Conservation (phyloP, 2,329 filamentous ascomycete species). For the Cladosporium sphaerospermum region DNA sequence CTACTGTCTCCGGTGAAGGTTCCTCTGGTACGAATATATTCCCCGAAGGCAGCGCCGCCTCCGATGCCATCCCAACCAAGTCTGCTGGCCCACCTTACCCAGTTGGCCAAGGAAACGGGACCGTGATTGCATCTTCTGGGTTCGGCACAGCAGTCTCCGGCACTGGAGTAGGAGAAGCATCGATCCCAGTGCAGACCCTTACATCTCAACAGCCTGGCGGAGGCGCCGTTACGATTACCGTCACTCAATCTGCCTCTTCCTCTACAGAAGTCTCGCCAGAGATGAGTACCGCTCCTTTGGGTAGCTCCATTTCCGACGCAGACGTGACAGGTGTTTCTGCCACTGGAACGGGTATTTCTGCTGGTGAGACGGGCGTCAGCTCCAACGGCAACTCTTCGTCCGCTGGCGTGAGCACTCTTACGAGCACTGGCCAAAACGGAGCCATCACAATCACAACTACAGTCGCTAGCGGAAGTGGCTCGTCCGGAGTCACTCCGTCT, state of each 20-base stretch:
- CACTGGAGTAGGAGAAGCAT: not conserved
- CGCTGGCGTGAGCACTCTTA: not conserved
- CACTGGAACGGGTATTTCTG: not conserved
- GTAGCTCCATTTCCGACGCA: not conserved
- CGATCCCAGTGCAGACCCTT: not conserved
- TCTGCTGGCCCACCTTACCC: constrained; percentile 2
- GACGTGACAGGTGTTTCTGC: not conserved
- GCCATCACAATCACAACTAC: not conserved
- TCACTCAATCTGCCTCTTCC: not conserved
- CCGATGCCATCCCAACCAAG: not conserved
- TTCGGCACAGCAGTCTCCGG: not conserved
- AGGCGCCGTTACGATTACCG: not conserved
- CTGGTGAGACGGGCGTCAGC: not conserved
- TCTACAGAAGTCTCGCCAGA: not conserved
- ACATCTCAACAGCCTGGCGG: not conserved
- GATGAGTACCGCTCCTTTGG: not conserved
- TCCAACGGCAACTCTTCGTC: not conserved
- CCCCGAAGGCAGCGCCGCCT: not conserved
- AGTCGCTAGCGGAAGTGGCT: too few relatives aligned
- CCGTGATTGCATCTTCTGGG: constrained; percentile 3
- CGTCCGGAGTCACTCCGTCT: too few relatives aligned
- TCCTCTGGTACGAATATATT: not conserved
- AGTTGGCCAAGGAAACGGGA: not conserved
- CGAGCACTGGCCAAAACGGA: not conserved
- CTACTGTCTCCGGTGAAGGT: not conserved